A percentile compares a stretch with the other conserved stretches of the same genome.
Evolutionary conservation across 805 yeast species (phyloP).

Genomic region (Clavispora vitiphila): DNA sequence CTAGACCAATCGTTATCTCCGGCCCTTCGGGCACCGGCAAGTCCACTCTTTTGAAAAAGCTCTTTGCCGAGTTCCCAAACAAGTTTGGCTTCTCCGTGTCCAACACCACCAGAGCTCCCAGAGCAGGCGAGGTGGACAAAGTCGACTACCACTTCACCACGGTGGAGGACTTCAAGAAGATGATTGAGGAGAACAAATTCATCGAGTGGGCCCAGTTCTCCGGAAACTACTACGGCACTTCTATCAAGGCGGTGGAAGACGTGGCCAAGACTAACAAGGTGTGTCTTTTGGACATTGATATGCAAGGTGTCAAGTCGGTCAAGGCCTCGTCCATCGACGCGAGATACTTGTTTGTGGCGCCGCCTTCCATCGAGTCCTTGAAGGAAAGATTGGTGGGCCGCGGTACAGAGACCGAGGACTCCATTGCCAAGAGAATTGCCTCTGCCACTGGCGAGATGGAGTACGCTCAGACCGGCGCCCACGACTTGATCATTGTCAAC

Average conservation of each 20-base stretch:
- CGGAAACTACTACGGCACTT: constrained; percentile 96
- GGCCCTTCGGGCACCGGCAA: constrained; percentile 98
- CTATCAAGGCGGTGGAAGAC: constrained; percentile 77
- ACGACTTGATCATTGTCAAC: constrained; percentile 83
- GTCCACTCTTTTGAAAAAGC: constrained; percentile 83
- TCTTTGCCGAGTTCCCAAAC: constrained; percentile 86
- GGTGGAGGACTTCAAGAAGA: constrained; percentile 71
- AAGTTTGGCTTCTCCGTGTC: constrained; percentile 93
- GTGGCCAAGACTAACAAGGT: constrained; percentile 61
- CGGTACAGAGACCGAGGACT: constrained; percentile 92
- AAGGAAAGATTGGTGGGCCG: constrained; percentile 73
- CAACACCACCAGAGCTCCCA: constrained; percentile 85
- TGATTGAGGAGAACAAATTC: constrained; percentile 72
- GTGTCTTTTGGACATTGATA: constrained; percentile 94
- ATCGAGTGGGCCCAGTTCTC: constrained; percentile 98
- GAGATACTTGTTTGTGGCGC: constrained; percentile 80
- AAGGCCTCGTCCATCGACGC: constrained; percentile 81
- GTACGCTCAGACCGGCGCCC: constrained; percentile 86
- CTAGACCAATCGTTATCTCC: constrained; percentile 87
- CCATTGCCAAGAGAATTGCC: constrained; percentile 72
- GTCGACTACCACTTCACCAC: constrained; percentile 83
- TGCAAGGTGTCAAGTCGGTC: constrained; percentile 97
- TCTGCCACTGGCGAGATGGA: constrained; percentile 90
- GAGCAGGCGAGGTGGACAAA: constrained; percentile 88
- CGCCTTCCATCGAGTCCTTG: constrained; percentile 83